Base-by-base conservation (phyloP, 768 basidiomycete genomes). In the Naganishia randhawae region DNA sequence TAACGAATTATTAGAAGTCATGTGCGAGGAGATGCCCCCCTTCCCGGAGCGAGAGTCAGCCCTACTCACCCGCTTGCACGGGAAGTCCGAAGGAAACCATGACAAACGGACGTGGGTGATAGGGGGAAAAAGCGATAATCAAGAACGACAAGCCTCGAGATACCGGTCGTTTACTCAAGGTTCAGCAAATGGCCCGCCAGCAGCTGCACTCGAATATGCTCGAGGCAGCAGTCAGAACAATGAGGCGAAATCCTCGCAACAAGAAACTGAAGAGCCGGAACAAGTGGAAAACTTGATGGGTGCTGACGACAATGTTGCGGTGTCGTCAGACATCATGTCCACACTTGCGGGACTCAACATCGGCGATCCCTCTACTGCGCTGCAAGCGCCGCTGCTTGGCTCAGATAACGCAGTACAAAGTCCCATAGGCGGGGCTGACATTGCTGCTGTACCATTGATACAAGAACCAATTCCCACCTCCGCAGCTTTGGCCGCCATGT, bases 21-120 rank as follows among this genome's bases (percentile, higher is more conserved):
- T 98, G 16, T 97, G 94, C 78, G 96, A 98, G 79, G 96, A 98
- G 81, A 98, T 99, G 88, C 96, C 96, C 0, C 93, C 95, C 4
- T 99, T 96, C 84, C 94, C 95, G 3, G 90, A 95, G 63, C 86
- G 96, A 53, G 90, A 92, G 72, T 95, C 92, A 68, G 89, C 94
- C 1, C 83, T 99, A 9, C 83, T 96, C 57, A 90, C 86, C 53
- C 85, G 92, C 55, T 82, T 99, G 45, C 90, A 95, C 78, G 88
- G 87, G 76, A 95, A 94, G 77, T 89, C 91, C 39, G 89, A 88
- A 6, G 91, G 92, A 73, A 90, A 90, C n/a, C 91, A 91, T 69
- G 93, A 97, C 80, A 95, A 94, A 81, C 84, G 93, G 65, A 93
- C 89, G 0, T 97, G 95, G 95, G 82, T 93, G 65, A 90, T 93